phyloP scores from a whole-genome alignment of 768 basidiomycete genomes.

The Lyophyllum shimeji region DNA sequence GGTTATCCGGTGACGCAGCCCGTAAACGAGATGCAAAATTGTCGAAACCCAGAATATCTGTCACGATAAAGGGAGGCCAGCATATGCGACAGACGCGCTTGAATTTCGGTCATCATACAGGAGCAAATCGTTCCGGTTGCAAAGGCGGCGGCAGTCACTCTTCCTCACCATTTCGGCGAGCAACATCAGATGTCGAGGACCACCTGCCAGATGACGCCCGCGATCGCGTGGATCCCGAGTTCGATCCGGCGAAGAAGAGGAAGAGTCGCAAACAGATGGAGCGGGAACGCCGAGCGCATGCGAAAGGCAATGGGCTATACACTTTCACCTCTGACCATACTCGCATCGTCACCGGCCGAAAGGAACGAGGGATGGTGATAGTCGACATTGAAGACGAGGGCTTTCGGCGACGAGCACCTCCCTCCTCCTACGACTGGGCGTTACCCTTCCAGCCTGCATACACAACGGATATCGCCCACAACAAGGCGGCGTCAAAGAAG shows the following conservation, averaged over 20 bases:
- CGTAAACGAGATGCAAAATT: neutral
- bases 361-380: constrained; percentile 31
- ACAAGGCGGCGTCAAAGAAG: constrained; percentile 1
- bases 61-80: constrained; percentile 37
- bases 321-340: constrained; percentile 36
- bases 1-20: neutral
- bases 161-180: neutral
- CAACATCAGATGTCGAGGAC: constrained; percentile 29
- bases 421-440: constrained; percentile 20
- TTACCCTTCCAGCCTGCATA: constrained; percentile 17
- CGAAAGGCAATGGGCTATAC: constrained; percentile 32
- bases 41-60: constrained; percentile 30
- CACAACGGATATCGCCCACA: neutral
- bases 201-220: constrained; percentile 44
- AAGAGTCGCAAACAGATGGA: constrained; percentile 27
- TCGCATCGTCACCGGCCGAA: constrained; percentile 37
- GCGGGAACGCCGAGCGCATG: constrained; percentile 26
- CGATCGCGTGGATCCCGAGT: constrained; percentile 8
- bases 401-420: constrained; percentile 41
- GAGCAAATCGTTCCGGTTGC: neutral
- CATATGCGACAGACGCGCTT: constrained; percentile 36
- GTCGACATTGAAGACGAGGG: constrained; percentile 45
- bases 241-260: constrained; percentile 16
- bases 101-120: constrained; percentile 26
- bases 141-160: neutral